Conservation (phyloP, 768 basidiomycete genomes). For the Suillus lakei region DNA sequence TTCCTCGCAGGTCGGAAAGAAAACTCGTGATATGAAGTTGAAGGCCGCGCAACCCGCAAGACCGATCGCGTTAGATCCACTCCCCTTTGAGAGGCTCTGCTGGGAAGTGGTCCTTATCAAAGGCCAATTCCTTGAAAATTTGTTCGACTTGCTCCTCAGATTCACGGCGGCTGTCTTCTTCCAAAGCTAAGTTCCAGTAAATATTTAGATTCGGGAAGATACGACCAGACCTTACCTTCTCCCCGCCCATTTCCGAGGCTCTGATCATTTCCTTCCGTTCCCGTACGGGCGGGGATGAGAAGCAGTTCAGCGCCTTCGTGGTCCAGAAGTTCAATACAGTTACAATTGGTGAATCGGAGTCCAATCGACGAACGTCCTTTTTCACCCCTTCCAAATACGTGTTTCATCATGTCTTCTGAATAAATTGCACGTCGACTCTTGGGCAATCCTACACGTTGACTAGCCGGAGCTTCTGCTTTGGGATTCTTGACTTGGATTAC, state of each 20-base stretch:
- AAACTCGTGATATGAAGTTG: background rate
- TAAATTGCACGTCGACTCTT: conserved; percentile 45
- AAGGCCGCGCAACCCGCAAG: background rate
- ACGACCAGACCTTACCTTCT: conserved; percentile 40
- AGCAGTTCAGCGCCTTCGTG: conserved; percentile 58
- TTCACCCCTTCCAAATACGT: conserved; percentile 52
- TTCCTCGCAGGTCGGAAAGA: background rate
- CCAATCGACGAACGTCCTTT: conserved; percentile 52
- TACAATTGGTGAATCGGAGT: conserved; percentile 55
- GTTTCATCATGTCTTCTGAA: conserved; percentile 49
- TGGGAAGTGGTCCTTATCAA: conserved; percentile 46
- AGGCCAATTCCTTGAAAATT: conserved; percentile 50
- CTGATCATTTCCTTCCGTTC: conserved; percentile 50
- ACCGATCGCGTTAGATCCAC: conserved; percentile 45
- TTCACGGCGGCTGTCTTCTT: conserved; percentile 44
- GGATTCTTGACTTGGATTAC: conserved; percentile 68
- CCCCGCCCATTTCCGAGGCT: conserved; percentile 59
- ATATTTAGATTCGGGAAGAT: background rate
- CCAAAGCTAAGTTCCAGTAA: conserved; percentile 40
- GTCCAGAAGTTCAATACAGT: conserved; percentile 56
- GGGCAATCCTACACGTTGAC: conserved; percentile 30
- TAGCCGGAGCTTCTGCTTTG: conserved; percentile 45
- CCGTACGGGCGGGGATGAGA: conserved; percentile 55
- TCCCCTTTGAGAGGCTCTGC: conserved; percentile 53
- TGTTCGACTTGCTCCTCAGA: conserved; percentile 42